Evolutionary conservation across 208 protist species (phyloP).

Genomic region (Crithidia fasciculata): DNA sequence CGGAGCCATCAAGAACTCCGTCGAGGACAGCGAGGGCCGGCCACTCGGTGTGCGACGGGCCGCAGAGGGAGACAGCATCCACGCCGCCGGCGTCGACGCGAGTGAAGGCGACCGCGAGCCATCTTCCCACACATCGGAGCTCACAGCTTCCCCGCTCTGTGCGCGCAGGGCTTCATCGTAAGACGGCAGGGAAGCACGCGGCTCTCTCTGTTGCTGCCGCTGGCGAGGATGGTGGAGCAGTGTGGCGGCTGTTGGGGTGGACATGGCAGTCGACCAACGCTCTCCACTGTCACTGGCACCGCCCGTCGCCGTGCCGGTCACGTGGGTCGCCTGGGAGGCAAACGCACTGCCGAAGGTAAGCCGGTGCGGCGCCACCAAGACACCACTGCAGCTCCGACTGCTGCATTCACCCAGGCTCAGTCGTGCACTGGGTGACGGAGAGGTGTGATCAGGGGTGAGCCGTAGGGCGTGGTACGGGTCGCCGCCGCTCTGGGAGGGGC

Average conservation of each 20-base stretch:
- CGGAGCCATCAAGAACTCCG: constrained; percentile 15
- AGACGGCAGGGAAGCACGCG: constrained; percentile 10
- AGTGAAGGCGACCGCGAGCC: constrained; percentile 4
- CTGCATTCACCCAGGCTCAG: neutral
- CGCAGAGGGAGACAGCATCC: neutral
- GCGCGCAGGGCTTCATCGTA: constrained; percentile 1
- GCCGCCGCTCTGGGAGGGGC: constrained; percentile 5
- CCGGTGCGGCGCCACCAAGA: constrained; percentile 20
- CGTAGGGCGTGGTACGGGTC: constrained; percentile 6
- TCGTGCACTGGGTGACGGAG: constrained; percentile 3
- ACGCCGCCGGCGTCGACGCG: neutral
- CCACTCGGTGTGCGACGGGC: constrained; percentile 25
- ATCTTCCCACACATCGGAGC: neutral
- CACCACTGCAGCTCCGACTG: neutral
- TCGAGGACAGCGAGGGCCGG: constrained; percentile 18
- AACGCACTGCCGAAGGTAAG: constrained; percentile 34
- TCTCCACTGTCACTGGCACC: constrained; percentile 15
- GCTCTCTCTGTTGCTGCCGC: neutral
- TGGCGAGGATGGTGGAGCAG: neutral
- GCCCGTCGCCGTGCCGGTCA: neutral
- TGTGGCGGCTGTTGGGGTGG: neutral
- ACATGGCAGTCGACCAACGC: constrained; percentile 18
- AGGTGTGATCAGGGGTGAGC: constrained; percentile 2
- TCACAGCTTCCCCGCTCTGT: neutral
- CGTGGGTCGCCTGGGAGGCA: constrained; percentile 1